phyloP scores from a whole-genome alignment of 441 rosid genomes.

The Gossypium trilobum region DNA sequence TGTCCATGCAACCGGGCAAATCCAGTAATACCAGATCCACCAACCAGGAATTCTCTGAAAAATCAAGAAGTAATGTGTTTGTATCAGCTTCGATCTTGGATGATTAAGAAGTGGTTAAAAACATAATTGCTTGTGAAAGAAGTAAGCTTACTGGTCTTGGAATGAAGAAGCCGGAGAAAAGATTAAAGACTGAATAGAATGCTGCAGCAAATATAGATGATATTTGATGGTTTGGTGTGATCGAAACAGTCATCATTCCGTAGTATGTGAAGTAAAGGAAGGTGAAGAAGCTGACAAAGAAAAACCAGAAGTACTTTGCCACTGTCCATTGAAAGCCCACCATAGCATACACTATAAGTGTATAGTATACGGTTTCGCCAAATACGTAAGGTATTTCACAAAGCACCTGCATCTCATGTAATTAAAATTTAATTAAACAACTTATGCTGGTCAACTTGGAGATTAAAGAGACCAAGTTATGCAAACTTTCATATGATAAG shows the following conservation, averaged over 20 bases:
- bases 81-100: not conserved
- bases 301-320: conserved; percentile 85
- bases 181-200: conserved; percentile 73
- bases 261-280: conserved; percentile 96
- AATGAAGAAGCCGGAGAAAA: conserved; percentile 84
- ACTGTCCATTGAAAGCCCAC: conserved; percentile 70
- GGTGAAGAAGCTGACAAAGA: conserved; percentile 62
- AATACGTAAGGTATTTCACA: conserved; percentile 69
- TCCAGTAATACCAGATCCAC: conserved; percentile 96
- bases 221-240: conserved; percentile 86
- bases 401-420: conserved; percentile 47
- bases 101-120: not conserved
- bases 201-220: conserved; percentile 75
- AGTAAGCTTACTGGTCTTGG: conserved; percentile 66
- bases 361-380: conserved; percentile 55
- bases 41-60: conserved; percentile 76
- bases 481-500: not conserved
- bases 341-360: conserved; percentile 74
- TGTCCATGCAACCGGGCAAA: conserved; percentile 86
- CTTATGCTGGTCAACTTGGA: not conserved
- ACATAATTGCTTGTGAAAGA: not conserved
- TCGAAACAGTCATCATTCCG: conserved; percentile 88
- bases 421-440: not conserved
- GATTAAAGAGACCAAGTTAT: not conserved
- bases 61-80: not conserved